Conservation (phyloP, 202 grass and related monocot genomes). For the Sporobolus alterniflorus region DNA sequence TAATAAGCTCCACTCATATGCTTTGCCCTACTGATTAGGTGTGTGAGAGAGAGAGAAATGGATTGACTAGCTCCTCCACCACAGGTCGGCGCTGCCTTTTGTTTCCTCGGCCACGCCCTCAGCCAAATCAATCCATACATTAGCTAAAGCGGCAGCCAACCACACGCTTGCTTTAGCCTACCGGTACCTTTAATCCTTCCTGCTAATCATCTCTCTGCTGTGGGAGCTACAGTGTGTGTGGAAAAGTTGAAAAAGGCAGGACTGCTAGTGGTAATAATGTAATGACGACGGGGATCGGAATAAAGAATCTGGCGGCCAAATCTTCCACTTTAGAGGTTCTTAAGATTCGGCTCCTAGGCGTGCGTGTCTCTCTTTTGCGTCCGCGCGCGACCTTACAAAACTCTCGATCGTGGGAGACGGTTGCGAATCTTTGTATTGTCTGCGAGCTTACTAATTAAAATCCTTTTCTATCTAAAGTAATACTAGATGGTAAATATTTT, state of each 20-base stretch:
- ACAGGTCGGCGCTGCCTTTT: too few species aligned
- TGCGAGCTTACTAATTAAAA: too few species aligned
- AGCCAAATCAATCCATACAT: conserved; percentile 26
- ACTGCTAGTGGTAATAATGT: conserved; percentile 1
- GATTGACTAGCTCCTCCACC: too few species aligned
- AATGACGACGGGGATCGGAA: conserved; percentile 13
- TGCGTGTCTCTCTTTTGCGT: conserved; percentile 2
- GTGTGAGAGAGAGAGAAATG: too few species aligned
- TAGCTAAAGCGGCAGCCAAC: conserved; percentile 36
- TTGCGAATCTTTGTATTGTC: background rate
- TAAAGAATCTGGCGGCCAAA: conserved; percentile 57
- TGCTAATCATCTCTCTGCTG: conserved; percentile 41
- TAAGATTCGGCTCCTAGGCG: conserved; percentile 48
- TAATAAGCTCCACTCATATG: background rate
- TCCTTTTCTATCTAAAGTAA: too few species aligned
- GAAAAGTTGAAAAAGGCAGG: background rate
- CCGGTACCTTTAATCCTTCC: conserved; percentile 32
- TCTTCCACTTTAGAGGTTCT: conserved; percentile 46
- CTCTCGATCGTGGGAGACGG: background rate
- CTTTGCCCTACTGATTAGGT: background rate
- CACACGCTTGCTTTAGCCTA: conserved; percentile 38
- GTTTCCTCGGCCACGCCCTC: too few species aligned
- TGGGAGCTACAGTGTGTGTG: background rate
- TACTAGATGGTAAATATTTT: too few species aligned
- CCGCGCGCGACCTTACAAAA: background rate